These are phyloP conservation scores for Primulina eburnea DNA, from an alignment of 257 asterid genomes.

Conservation along the genomic window DNA sequence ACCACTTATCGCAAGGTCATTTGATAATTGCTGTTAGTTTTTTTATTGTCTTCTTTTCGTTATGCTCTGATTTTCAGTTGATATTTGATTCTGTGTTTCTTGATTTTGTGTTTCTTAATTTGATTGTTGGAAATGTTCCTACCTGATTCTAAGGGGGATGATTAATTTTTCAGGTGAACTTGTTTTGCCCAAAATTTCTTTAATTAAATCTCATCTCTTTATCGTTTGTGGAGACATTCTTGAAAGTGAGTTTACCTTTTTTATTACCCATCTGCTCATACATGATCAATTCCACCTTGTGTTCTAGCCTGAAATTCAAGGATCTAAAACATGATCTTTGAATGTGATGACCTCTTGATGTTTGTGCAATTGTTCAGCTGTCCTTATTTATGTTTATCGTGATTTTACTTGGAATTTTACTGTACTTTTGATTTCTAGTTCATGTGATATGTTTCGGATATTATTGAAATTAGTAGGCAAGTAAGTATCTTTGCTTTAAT, in stretches of 20 bases:
- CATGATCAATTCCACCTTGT: background rate
- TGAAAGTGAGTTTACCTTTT: background rate
- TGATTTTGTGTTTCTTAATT: conserved; percentile 2
- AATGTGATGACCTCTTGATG: background rate
- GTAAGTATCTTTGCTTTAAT: background rate
- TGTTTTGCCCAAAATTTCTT: background rate
- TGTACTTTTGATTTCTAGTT: no score
- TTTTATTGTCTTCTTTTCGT: background rate
- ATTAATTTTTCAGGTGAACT: background rate
- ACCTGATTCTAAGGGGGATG: conserved; percentile 6
- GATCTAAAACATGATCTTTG: background rate
- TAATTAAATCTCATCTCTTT: background rate
- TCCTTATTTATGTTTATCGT: no score
- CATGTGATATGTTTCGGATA: no score
- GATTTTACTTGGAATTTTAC: no score
- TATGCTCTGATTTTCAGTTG: background rate
- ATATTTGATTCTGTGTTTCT: background rate
- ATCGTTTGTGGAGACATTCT: no score
- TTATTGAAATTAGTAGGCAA: background rate
- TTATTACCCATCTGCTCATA: background rate
- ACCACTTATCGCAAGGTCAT: conserved; percentile 76
- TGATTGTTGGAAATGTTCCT: conserved; percentile 7
- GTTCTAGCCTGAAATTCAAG: background rate
- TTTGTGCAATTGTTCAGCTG: background rate
- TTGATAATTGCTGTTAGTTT: background rate